Base-by-base conservation (phyloP, 202 grass and related monocot species). In the Musa balbisiana region DNA sequence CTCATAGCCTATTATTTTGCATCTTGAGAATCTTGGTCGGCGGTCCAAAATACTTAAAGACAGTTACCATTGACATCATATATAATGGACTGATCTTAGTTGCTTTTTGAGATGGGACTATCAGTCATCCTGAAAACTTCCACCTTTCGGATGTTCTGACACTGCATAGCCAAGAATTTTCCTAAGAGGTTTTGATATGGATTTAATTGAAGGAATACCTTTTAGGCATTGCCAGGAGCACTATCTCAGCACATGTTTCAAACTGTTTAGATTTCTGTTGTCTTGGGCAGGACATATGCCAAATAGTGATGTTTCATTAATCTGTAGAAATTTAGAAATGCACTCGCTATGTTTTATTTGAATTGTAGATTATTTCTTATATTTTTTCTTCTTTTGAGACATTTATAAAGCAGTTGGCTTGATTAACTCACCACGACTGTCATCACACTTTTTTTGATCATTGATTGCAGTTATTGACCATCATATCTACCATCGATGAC, bases 401-500 rank as follows among this genome's bases (percentile, higher is more conserved):
- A 17, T 60, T 21, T 21, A 16, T 60, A 8, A 60, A 19, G 1
- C 56, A 8, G 5, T 2, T 1, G 2, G 8, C 56, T 60, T 60
- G 15, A 20, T n/a, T 5, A 19, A 60, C 16, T 60, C 14, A 43
- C 33, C 4, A 17, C 15, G 17, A 6, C 56, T 60, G n/a, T 60
- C 3, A 8, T n/a, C n/a, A 24, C 25, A 53, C 25, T 23, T 3
- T 17, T 4, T 77, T 17, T 64, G 19, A 22, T 65, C 24, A 17
- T 64, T 25, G 12, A 50, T 10, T 89, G 86, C 94, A 97, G 94
- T 86, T 97, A 90, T 67, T 97, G 71, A 89, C 90, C 26, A 82
- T 63, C 9, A 93, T 97, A 86, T 89, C 94, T 43, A 84, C 86
- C 49, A 72, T 97, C 73, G 94, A 97, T 49, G 94, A 97, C 85